These are phyloP conservation scores for Umbilicaria muhlenbergii DNA, from an alignment of 495 filamentous ascomycete genomes.

Conservation along the genomic window DNA sequence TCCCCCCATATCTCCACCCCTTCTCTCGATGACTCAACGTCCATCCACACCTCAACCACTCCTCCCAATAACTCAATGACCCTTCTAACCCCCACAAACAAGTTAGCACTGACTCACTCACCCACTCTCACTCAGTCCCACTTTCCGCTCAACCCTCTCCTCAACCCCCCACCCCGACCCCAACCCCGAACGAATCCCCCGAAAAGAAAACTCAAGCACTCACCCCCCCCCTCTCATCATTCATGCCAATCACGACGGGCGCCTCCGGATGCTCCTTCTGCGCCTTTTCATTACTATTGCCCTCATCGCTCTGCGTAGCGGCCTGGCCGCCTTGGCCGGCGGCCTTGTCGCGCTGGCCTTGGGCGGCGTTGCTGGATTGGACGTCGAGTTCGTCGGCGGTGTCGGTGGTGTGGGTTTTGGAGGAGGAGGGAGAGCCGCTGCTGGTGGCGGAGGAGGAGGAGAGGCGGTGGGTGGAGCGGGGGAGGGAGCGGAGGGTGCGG, in stretches of 20 bases:
- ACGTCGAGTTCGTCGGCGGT: slow-evolving; percentile 27
- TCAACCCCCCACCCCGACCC: slow-evolving; percentile 4
- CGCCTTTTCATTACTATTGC: slow-evolving; percentile 30
- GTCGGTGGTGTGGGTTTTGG: slow-evolving; percentile 21
- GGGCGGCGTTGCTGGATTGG: slow-evolving; percentile 18
- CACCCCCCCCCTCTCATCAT: slow-evolving; percentile 48
- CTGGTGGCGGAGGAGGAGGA: neutral
- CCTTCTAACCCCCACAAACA: slow-evolving; percentile 14
- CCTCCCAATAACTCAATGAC: slow-evolving; percentile 8
- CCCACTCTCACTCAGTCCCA: neutral
- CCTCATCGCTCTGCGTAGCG: slow-evolving; percentile 27
- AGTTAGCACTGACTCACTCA: neutral
- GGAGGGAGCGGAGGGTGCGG: neutral
- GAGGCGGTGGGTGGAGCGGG: slow-evolving; percentile 4
- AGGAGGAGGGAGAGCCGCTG: neutral
- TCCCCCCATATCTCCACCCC: no score
- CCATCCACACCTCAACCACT: no score
- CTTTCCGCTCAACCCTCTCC: slow-evolving; percentile 2
- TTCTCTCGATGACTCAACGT: slow-evolving; percentile 5
- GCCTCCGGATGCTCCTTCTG: slow-evolving; percentile 51
- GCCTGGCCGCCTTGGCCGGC: slow-evolving; percentile 25
- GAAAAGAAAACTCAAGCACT: slow-evolving; percentile 7
- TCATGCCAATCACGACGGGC: slow-evolving; percentile 53
- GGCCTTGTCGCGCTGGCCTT: slow-evolving; percentile 25
- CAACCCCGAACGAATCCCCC: neutral